These are phyloP conservation scores for Chrysochromulina tobinii DNA, from an alignment of 78 protist genomes.

Conservation along the genomic window DNA sequence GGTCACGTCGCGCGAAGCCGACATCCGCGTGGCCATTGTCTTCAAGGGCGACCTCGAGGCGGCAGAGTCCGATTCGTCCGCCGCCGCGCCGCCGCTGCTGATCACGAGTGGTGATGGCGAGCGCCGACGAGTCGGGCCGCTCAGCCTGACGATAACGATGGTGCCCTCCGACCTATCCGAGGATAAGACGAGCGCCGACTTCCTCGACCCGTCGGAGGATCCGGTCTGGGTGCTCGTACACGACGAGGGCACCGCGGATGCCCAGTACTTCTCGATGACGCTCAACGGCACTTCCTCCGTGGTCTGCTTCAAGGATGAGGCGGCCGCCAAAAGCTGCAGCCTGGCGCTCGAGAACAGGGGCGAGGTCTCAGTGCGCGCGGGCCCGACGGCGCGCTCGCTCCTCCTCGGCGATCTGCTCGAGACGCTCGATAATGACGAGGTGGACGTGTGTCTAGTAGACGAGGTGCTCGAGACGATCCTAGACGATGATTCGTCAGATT, in stretches of 20 bases:
- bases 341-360: neutral
- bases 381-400: too few species aligned
- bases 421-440: too few species aligned
- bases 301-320: neutral
- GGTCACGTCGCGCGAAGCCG: neutral
- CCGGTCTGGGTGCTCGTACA: neutral
- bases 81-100: too few species aligned
- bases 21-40: slow-evolving; percentile 2
- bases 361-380: too few species aligned
- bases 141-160: neutral
- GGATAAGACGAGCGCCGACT: neutral
- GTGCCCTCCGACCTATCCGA: neutral
- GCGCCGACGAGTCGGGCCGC: neutral
- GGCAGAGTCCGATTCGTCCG: too few species aligned
- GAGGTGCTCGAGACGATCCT: too few species aligned
- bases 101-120: too few species aligned
- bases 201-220: neutral
- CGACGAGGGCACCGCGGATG: neutral
- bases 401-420: too few species aligned
- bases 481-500: too few species aligned
- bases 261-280: neutral
- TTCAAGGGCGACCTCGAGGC: neutral
- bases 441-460: too few species aligned
- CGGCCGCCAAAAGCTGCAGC: neutral
- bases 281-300: neutral